These are phyloP conservation scores for Capronia americana DNA, from an alignment of 2,329 filamentous ascomycete species.

Conservation along the genomic window DNA sequence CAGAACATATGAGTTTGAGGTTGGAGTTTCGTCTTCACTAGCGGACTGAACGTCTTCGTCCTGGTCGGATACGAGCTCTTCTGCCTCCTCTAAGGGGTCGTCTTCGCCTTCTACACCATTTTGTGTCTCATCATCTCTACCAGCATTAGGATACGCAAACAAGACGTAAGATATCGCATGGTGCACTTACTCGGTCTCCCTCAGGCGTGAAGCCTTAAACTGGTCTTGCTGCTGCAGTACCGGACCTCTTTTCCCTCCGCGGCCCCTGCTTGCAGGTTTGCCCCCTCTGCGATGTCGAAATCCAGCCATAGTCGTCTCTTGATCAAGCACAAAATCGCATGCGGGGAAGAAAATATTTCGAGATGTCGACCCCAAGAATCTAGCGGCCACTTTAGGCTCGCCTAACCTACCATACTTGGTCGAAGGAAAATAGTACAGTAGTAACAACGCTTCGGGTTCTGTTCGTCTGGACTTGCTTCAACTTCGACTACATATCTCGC, in stretches of 20 bases:
- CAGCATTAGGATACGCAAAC: constrained; percentile 15
- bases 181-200: constrained; percentile 47
- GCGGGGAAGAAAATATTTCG: constrained; percentile 20
- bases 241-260: constrained; percentile 42
- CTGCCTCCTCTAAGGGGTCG: constrained; percentile 3
- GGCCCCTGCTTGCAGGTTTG: constrained; percentile 43
- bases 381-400: not conserved
- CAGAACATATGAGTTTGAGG: constrained; percentile 58
- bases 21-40: constrained; percentile 32
- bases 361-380: not conserved
- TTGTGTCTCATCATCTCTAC: constrained; percentile 27
- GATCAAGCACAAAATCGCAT: constrained; percentile 2
- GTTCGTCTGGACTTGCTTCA: not conserved
- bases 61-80: constrained; percentile 4
- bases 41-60: constrained; percentile 16
- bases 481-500: not conserved
- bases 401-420: not conserved
- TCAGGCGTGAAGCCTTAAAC: constrained; percentile 49
- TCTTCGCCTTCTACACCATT: constrained; percentile 11
- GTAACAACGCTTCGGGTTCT: not conserved
- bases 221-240: constrained; percentile 39
- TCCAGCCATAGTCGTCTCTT: constrained; percentile 24
- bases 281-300: constrained; percentile 32
- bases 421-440: no score
- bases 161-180: not conserved